Conservation (phyloP, 768 basidiomycete species). For the Rhodotorula babjevae region DNA sequence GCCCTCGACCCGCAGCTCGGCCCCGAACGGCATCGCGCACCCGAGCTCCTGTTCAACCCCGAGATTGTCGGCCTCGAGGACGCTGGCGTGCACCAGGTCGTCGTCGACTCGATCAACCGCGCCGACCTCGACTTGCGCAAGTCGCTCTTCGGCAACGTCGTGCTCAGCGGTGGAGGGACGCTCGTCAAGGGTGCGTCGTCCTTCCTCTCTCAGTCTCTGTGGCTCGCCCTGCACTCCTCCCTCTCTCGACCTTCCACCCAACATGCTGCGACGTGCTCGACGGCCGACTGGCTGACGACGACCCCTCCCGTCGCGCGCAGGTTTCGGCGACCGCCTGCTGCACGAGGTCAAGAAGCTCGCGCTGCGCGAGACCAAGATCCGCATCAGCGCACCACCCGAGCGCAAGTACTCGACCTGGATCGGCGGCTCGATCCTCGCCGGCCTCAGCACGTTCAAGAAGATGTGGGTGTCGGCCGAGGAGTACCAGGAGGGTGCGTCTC, state of each 20-base stretch:
- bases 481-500: slow-evolving; percentile 71
- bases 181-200: slow-evolving; percentile 71
- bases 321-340: slow-evolving; percentile 91
- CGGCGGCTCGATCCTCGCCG: slow-evolving; percentile 93
- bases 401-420: slow-evolving; percentile 76
- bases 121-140: slow-evolving; percentile 95
- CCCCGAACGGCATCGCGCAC: slow-evolving; percentile 89
- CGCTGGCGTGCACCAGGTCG: slow-evolving; percentile 93
- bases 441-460: slow-evolving; percentile 97
- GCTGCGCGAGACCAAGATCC: slow-evolving; percentile 93
- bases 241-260: not conserved
- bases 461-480: slow-evolving; percentile 99
- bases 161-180: slow-evolving; percentile 92
- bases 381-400: slow-evolving; percentile 99
- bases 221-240: too few species aligned
- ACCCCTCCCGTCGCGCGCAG: slow-evolving; percentile 48
- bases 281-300: too few species aligned
- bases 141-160: slow-evolving; percentile 90
- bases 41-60: slow-evolving; percentile 96
- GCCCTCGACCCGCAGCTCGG: slow-evolving; percentile 78
- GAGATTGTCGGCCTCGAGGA: slow-evolving; percentile 94
- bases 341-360: slow-evolving; percentile 96
- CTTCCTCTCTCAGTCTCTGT: not conserved
- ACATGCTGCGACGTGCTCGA: too few species aligned
- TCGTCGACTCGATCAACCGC: slow-evolving; percentile 94